phyloP scores from a whole-genome alignment of 2,329 filamentous ascomycete species.

The Trichophyton mentagrophytes region DNA sequence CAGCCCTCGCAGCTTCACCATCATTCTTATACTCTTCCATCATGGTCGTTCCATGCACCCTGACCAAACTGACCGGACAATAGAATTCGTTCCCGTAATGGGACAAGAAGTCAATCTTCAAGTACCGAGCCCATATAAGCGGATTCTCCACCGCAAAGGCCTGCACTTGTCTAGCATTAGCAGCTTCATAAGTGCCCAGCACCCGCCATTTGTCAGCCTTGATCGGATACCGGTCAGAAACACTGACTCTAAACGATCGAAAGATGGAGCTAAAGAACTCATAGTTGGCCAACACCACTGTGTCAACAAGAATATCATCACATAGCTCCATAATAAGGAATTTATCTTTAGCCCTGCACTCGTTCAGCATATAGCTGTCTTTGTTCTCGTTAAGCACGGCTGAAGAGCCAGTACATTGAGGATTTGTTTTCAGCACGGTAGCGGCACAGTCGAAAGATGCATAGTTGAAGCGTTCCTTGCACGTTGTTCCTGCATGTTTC shows the following conservation, averaged over 20 bases:
- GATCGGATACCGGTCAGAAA: slow-evolving; percentile 87
- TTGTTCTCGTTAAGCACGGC: slow-evolving; percentile 92
- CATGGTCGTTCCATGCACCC: slow-evolving; percentile 86
- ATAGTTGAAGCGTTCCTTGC: slow-evolving; percentile 95
- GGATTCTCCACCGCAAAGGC: slow-evolving; percentile 90
- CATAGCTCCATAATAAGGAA: slow-evolving; percentile 91
- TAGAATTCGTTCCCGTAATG: slow-evolving; percentile 97
- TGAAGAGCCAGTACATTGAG: slow-evolving; percentile 73
- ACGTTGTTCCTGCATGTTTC: slow-evolving; percentile 92
- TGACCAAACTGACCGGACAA: slow-evolving; percentile 78
- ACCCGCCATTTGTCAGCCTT: slow-evolving; percentile 87
- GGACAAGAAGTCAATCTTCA: slow-evolving; percentile 79
- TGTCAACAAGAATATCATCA: slow-evolving; percentile 77
- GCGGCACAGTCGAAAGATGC: slow-evolving; percentile 95
- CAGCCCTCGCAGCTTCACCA: slow-evolving; percentile 50
- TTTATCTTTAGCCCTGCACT: slow-evolving; percentile 76
- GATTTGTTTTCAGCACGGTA: slow-evolving; percentile 79
- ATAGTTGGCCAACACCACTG: slow-evolving; percentile 92
- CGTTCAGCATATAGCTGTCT: slow-evolving; percentile 94
- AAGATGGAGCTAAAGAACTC: slow-evolving; percentile 99
- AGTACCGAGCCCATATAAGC: slow-evolving; percentile 87
- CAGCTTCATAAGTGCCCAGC: slow-evolving; percentile 75
- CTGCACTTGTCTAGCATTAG: slow-evolving; percentile 87
- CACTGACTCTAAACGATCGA: slow-evolving; percentile 76
- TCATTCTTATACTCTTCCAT: slow-evolving; percentile 90